Conservation (phyloP, 2,329 filamentous ascomycete species). For the Stenocarpella maydis region DNA sequence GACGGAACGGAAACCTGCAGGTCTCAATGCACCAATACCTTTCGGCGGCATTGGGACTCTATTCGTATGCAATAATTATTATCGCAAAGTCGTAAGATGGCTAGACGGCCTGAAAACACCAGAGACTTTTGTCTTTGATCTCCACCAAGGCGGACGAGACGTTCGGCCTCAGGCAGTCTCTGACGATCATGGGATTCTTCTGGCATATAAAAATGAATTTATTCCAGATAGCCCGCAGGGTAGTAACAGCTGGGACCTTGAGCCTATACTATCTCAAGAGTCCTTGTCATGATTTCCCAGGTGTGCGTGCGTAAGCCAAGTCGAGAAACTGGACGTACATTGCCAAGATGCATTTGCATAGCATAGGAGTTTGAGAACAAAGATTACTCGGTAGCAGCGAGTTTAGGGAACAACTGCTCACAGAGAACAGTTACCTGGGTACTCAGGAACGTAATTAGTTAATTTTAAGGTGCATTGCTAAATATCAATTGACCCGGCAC, state of each 20-base stretch:
- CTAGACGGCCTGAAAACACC: neutral
- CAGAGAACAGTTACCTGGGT: neutral
- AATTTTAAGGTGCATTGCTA: neutral
- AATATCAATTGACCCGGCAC: too few relatives aligned
- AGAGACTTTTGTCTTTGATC: neutral
- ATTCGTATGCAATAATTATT: neutral
- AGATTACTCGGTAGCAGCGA: neutral
- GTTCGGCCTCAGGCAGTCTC: neutral
- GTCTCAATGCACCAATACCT: neutral
- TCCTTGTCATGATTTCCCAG: too few relatives aligned
- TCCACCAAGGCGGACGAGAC: neutral
- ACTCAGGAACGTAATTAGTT: too few relatives aligned
- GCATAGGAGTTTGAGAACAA: neutral
- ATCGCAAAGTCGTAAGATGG: neutral
- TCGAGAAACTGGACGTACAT: constrained; percentile 4
- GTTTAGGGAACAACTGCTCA: neutral
- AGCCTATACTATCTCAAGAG: neutral
- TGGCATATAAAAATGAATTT: neutral
- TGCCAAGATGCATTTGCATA: constrained; percentile 1
- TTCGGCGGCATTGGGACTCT: neutral
- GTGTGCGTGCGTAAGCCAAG: neutral
- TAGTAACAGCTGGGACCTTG: neutral
- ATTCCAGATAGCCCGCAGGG: neutral
- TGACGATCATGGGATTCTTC: neutral
- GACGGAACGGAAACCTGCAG: constrained; percentile 7